These are phyloP conservation scores for Reticulascus tulasneorum DNA, from an alignment of 2,329 filamentous ascomycete genomes.

Conservation along the genomic window DNA sequence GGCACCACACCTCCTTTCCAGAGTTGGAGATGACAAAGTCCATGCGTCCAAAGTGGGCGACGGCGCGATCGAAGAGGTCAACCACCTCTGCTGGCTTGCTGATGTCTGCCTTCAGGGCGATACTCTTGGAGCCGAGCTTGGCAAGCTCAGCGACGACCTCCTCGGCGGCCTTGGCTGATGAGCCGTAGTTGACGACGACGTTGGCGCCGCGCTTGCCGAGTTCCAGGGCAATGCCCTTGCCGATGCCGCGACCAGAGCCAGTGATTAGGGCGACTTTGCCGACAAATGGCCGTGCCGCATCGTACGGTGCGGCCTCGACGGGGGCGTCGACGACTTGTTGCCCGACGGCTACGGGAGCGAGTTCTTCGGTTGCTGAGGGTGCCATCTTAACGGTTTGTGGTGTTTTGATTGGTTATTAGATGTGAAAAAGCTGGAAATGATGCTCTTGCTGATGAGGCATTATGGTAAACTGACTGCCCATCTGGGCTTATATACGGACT, in stretches of 20 bases:
- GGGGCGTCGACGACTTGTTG: conserved; percentile 20
- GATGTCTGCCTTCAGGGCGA: conserved; percentile 63
- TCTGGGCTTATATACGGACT: too few species aligned
- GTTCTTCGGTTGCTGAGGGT: conserved; percentile 20
- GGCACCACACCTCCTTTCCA: conserved; percentile 67
- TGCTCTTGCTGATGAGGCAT: too few species aligned
- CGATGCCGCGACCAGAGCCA: conserved; percentile 63
- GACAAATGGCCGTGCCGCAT: conserved; percentile 34
- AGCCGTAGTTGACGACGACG: conserved; percentile 65
- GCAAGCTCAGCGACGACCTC: conserved; percentile 51
- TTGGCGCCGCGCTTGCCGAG: conserved; percentile 61
- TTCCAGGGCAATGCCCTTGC: conserved; percentile 62
- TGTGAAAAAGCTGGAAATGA: too few species aligned
- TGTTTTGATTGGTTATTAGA: conserved; percentile 1
- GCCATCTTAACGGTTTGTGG: conserved; percentile 19
- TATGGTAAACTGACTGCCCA: too few species aligned
- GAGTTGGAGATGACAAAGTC: conserved; percentile 72
- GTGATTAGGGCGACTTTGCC: conserved; percentile 60
- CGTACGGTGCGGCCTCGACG: conserved; percentile 20
- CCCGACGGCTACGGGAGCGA: conserved; percentile 5
- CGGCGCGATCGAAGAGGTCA: conserved; percentile 60
- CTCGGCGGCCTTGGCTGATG: conserved; percentile 51
- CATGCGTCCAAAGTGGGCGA: conserved; percentile 63
- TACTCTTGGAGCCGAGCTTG: conserved; percentile 51
- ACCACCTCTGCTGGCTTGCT: conserved; percentile 55